phyloP scores from a whole-genome alignment of 176 grass and related monocot genomes.

The Guadua angustifolia region DNA sequence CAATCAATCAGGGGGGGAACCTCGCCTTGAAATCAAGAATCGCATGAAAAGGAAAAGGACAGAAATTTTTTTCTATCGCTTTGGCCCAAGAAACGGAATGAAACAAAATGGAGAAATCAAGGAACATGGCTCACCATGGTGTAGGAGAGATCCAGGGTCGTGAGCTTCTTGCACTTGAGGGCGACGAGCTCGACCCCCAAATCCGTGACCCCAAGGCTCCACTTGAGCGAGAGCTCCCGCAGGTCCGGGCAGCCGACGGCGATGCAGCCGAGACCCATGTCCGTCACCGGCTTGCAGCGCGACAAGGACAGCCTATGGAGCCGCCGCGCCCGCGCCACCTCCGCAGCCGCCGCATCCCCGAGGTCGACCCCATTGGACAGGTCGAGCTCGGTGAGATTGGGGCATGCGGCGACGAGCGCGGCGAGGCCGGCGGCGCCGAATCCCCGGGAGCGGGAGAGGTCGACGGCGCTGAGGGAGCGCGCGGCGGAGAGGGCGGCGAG shows the following conservation, averaged over 20 bases:
- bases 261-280: conserved; percentile 85
- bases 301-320: conserved; percentile 56
- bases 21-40: background rate
- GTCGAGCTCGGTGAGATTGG: conserved; percentile 60
- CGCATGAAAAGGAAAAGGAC: background rate
- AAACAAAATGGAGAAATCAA: background rate
- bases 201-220: conserved; percentile 79
- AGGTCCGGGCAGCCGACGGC: conserved; percentile 73
- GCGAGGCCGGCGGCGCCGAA: conserved; percentile 62
- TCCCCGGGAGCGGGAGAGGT: conserved; percentile 69
- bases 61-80: background rate
- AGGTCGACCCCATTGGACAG: conserved; percentile 74
- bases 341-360: conserved; percentile 52
- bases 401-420: conserved; percentile 49
- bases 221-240: conserved; percentile 68
- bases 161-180: conserved; percentile 74
- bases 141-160: conserved; percentile 73
- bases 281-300: conserved; percentile 68
- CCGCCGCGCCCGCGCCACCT: conserved; percentile 43
- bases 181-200: conserved; percentile 65
- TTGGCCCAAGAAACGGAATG: background rate
- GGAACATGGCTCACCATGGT: conserved; percentile 54
- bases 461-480: conserved; percentile 45
- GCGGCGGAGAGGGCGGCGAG: conserved; percentile 29
- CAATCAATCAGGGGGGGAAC: background rate